Conservation (phyloP, 2,329 filamentous ascomycete species). For the Alternaria dauci region DNA sequence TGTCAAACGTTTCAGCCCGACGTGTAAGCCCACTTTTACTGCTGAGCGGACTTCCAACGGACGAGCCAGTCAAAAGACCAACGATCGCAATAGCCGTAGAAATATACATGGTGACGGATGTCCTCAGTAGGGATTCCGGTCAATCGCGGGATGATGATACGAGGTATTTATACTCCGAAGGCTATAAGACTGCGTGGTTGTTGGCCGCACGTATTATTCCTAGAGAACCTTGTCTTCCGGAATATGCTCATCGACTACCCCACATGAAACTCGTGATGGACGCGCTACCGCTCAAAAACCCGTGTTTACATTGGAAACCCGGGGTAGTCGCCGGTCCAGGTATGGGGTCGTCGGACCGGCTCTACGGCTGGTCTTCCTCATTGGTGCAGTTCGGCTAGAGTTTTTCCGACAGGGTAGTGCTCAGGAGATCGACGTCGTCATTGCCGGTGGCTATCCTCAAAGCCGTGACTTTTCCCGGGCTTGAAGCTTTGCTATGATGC, state of each 20-base stretch:
- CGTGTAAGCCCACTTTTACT: constrained; percentile 1
- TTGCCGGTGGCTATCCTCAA: constrained; percentile 12
- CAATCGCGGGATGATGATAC: background rate
- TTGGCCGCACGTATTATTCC: background rate
- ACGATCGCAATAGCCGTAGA: constrained; percentile 2
- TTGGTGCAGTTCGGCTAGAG: constrained; percentile 23
- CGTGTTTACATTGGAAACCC: constrained; percentile 13
- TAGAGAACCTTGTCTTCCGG: background rate
- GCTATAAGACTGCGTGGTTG: background rate
- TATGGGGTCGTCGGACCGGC: constrained; percentile 7
- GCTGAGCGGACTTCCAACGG: constrained; percentile 5
- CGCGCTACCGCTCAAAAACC: background rate
- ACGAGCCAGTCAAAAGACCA: background rate
- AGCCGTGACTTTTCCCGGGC: background rate
- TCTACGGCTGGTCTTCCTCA: constrained; percentile 4
- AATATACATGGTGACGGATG: constrained; percentile 11
- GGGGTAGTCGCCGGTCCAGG: constrained; percentile 13
- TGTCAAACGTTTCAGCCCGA: constrained; percentile 51
- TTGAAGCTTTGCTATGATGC: background rate
- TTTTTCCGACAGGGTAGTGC: constrained; percentile 18
- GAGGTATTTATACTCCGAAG: background rate
- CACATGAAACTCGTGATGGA: background rate
- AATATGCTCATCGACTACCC: background rate
- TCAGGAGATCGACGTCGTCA: background rate
- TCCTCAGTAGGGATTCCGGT: background rate